Base-by-base conservation (phyloP, 805 yeast species). In the Candida xyloterini region DNA sequence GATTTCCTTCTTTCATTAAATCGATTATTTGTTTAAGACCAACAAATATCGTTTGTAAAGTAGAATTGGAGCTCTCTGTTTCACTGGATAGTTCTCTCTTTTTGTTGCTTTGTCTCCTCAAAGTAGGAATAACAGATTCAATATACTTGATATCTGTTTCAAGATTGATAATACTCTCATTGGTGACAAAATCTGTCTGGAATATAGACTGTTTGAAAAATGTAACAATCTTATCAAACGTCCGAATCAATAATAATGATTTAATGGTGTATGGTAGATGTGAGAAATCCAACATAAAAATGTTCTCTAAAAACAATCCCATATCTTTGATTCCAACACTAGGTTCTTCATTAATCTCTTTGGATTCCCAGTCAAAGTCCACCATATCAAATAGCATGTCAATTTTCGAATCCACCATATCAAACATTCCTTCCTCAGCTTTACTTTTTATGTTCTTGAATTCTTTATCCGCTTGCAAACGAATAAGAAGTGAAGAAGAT, bases 221-320 rank as follows among this genome's bases (percentile, higher is more conserved):
- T 28, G 81, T 76, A 0, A 95, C 80, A 44, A 93, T 74, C 48
- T 84, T 80, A 65, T 90, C 98, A 58, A 86, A 87, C 20, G 91
- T 88, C 56, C 95, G 76, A 49, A 88, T 80, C 44, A 90, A 74
- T n/a, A 95, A 76, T 44, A 89, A 66, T 3, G 91, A 80, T 50
- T 85, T 77, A 42, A 91, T 80, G 5, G 84, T 75, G 31, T 73
- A 73, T 0, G 98, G 97, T 33, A 93, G 68, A 43, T 84, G 84
- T 9, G 84, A 81, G 51, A 93, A 77, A 11, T 95, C 88, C 1
- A 95, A 81, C 37, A 82, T 78, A 57, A 91, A 88, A 73, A 90
- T 76, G 62, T 87, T 86, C 48, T 84, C 85, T 56, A 91, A 70
- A 60, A 82, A 93, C 42, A 82, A 77, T 13, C 95, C 90, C 70